phyloP scores from a whole-genome alignment of 1,139 yeast species.

The Zygosaccharomyces pseudobailii region DNA sequence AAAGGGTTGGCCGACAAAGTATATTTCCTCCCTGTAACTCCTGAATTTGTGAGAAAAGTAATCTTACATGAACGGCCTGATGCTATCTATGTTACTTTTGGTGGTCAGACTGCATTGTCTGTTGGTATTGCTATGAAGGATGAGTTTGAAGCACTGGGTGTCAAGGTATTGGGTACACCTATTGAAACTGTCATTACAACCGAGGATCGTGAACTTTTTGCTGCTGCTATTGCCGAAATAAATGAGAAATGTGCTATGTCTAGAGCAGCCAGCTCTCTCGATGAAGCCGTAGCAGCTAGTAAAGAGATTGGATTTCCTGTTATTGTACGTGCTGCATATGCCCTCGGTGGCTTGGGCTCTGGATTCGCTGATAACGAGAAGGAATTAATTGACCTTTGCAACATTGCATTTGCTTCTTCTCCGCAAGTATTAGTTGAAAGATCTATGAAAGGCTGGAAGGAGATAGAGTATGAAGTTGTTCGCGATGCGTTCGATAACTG shows the following conservation, averaged over 20 bases:
- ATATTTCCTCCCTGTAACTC: slow-evolving; percentile 91
- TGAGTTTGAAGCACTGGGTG: slow-evolving; percentile 88
- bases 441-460: slow-evolving; percentile 99
- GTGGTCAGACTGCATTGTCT: slow-evolving; percentile 96
- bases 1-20: slow-evolving; percentile 97
- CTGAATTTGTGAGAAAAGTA: slow-evolving; percentile 94
- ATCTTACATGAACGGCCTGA: slow-evolving; percentile 94
- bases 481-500: slow-evolving; percentile 97
- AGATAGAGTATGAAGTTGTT: slow-evolving; percentile 97
- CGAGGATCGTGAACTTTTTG: slow-evolving; percentile 94
- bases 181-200: slow-evolving; percentile 94
- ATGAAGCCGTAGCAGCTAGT: slow-evolving; percentile 83
- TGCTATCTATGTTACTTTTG: slow-evolving; percentile 94
- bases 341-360: slow-evolving; percentile 96
- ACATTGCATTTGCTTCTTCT: slow-evolving; percentile 89
- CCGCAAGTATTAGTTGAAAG: slow-evolving; percentile 95
- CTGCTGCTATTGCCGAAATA: slow-evolving; percentile 91
- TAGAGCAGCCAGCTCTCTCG: slow-evolving; percentile 71
- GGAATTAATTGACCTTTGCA: slow-evolving; percentile 79
- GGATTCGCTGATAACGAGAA: slow-evolving; percentile 92
- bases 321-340: slow-evolving; percentile 95
- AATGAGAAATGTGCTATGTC: slow-evolving; percentile 93
- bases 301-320: slow-evolving; percentile 89
- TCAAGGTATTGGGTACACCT: slow-evolving; percentile 92
- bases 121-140: slow-evolving; percentile 96